Evolutionary conservation across 257 asterid genomes (phyloP).

Genomic region (Lycium ferocissimum): DNA sequence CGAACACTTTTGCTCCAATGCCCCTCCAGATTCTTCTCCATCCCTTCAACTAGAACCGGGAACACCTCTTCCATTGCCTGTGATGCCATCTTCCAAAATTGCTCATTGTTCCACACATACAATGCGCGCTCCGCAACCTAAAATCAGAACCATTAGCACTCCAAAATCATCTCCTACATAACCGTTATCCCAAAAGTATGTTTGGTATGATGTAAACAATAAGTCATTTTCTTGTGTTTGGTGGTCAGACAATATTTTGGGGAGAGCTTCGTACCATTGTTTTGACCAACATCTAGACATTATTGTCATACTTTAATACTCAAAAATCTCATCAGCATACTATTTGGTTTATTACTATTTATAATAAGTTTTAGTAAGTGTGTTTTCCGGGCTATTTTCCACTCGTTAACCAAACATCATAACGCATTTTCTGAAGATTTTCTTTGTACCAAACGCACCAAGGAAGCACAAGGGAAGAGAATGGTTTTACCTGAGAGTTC

Average conservation of each 20-base stretch:
- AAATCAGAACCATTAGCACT: background rate
- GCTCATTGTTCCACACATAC: constrained; percentile 87
- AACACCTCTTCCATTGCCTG: constrained; percentile 60
- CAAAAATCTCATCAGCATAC: background rate
- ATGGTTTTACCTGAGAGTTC: constrained; percentile 70
- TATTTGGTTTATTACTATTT: background rate
- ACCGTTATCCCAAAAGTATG: background rate
- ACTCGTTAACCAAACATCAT: too few species aligned
- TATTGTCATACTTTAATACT: background rate
- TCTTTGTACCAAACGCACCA: too few species aligned
- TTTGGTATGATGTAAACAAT: background rate
- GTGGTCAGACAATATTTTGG: background rate
- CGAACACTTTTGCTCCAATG: constrained; percentile 80
- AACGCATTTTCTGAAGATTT: too few species aligned
- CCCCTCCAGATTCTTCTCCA: constrained; percentile 68
- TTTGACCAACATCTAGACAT: background rate
- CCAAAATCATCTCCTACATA: background rate
- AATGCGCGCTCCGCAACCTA: constrained; percentile 92
- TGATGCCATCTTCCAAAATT: constrained; percentile 75
- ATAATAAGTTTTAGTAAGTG: too few species aligned
- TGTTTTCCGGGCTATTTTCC: too few species aligned
- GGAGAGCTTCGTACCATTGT: too few species aligned
- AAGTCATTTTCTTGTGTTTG: background rate
- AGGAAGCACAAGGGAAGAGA: background rate
- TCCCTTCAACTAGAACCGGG: constrained; percentile 63